Percentiles rank a stretch among this genome's conserved stretches.
Conservation (phyloP, 257 asterid genomes). For the Henckelia pumila region DNA sequence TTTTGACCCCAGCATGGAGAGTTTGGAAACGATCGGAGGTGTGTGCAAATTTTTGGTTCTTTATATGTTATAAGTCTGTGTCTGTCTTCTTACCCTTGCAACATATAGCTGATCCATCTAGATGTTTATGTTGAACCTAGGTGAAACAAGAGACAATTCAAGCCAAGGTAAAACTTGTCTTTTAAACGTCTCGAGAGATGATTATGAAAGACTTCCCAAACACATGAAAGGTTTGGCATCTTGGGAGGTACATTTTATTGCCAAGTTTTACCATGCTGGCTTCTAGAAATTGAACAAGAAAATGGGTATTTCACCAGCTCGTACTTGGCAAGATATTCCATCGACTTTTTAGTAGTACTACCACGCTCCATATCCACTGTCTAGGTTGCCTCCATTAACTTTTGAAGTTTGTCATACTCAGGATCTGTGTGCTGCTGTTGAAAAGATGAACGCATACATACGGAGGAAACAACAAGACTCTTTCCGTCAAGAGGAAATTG, state of each 20-base stretch:
- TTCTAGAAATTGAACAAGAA: too few relatives aligned
- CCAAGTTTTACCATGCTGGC: too few relatives aligned
- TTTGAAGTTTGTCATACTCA: constrained; percentile 30
- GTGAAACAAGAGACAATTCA: constrained; percentile 28
- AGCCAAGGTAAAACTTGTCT: constrained; percentile 31
- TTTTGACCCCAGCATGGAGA: constrained; percentile 23
- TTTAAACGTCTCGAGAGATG: constrained; percentile 50
- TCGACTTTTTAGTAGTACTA: too few relatives aligned
- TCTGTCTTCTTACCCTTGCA: constrained; percentile 5
- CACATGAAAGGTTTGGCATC: constrained; percentile 68
- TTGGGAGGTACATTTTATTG: constrained; percentile 64
- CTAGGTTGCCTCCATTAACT: constrained; percentile 1
- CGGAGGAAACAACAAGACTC: constrained; percentile 33
- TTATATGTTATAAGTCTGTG: background rate
- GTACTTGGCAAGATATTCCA: too few relatives aligned
- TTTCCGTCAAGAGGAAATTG: constrained; percentile 66
- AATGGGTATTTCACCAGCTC: too few relatives aligned
- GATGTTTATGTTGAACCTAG: constrained; percentile 29
- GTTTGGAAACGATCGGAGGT: constrained; percentile 38
- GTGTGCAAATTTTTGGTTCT: constrained; percentile 4
- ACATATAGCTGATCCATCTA: constrained; percentile 12
- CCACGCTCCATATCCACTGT: too few relatives aligned
- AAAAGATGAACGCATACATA: constrained; percentile 58
- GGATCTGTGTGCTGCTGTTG: constrained; percentile 68
- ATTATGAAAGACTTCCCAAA: constrained; percentile 77